Evolutionary conservation across 208 protist species (phyloP).

Genomic region (Acanthamoeba pearcei): DNA sequence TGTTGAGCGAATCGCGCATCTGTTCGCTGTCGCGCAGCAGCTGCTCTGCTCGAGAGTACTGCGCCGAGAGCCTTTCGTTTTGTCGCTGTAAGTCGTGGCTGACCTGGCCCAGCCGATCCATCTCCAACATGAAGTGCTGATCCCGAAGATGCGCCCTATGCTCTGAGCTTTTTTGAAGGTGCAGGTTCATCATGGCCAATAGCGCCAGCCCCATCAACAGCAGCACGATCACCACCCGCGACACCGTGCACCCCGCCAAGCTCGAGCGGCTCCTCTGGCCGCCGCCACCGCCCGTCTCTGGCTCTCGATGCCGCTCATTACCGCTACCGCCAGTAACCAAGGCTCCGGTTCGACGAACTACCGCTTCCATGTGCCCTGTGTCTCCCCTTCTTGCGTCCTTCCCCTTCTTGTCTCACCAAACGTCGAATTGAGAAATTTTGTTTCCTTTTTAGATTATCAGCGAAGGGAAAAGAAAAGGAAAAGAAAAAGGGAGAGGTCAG

Average conservation of each 20-base stretch:
- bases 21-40: background rate
- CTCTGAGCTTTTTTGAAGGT: background rate
- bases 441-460: background rate
- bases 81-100: background rate
- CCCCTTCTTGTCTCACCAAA: background rate
- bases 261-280: background rate
- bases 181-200: background rate
- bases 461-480: background rate
- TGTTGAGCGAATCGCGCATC: background rate
- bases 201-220: background rate
- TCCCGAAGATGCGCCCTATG: background rate
- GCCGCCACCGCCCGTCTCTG: background rate
- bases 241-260: background rate
- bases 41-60: background rate
- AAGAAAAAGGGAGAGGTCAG: background rate
- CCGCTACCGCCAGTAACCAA: background rate
- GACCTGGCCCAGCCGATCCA: background rate
- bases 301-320: background rate
- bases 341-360: background rate
- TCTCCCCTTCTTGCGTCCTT: background rate
- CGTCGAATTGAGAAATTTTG: background rate
- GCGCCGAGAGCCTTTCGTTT: background rate
- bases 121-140: conserved; percentile 4
- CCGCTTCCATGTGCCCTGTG: background rate
- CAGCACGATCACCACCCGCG: background rate